Percentiles rank a stretch among this genome's conserved stretches.
Evolutionary conservation across 768 basidiomycete genomes (phyloP).

Genomic region (Amanita subjunquillea): DNA sequence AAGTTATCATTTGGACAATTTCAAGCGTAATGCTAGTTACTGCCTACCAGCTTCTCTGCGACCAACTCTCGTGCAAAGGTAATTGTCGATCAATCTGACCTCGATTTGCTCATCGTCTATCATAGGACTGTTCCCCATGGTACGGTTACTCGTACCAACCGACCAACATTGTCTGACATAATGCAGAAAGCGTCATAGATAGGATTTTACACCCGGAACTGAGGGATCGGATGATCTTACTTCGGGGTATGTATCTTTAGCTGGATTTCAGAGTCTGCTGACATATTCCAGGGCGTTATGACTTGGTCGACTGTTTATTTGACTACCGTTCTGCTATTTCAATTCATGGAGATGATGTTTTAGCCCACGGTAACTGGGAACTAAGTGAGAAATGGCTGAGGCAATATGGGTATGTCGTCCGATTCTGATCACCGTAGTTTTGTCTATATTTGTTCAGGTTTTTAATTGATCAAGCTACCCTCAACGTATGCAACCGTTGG

Average conservation of each 20-base stretch:
- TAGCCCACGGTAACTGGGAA: constrained; percentile 90
- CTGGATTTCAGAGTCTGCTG: not conserved
- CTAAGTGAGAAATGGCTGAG: constrained; percentile 74
- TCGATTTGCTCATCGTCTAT: constrained; percentile 7
- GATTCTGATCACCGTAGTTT: not conserved
- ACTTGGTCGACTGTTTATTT: constrained; percentile 69
- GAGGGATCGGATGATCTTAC: constrained; percentile 82
- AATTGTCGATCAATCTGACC: constrained; percentile 8
- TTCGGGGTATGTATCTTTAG: constrained; percentile 51
- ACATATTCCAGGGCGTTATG: constrained; percentile 52
- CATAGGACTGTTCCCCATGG: constrained; percentile 77
- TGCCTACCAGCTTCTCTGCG: constrained; percentile 81
- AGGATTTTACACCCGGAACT: constrained; percentile 83
- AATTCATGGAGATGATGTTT: constrained; percentile 84
- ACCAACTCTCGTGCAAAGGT: constrained; percentile 84
- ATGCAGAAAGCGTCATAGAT: constrained; percentile 81
- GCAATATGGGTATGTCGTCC: constrained; percentile 61
- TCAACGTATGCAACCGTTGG: constrained; percentile 80
- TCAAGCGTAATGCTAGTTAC: constrained; percentile 75
- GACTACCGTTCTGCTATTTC: constrained; percentile 60
- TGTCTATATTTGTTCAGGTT: constrained; percentile 35
- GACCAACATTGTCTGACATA: constrained; percentile 7
- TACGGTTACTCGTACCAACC: constrained; percentile 18
- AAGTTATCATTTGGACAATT: constrained; percentile 90
- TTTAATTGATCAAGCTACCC: constrained; percentile 63